Evolutionary conservation across 2,329 filamentous ascomycete species (phyloP), one percentile per base, ranked within the genome.

Genomic region (Colletotrichum paranaense): DNA sequence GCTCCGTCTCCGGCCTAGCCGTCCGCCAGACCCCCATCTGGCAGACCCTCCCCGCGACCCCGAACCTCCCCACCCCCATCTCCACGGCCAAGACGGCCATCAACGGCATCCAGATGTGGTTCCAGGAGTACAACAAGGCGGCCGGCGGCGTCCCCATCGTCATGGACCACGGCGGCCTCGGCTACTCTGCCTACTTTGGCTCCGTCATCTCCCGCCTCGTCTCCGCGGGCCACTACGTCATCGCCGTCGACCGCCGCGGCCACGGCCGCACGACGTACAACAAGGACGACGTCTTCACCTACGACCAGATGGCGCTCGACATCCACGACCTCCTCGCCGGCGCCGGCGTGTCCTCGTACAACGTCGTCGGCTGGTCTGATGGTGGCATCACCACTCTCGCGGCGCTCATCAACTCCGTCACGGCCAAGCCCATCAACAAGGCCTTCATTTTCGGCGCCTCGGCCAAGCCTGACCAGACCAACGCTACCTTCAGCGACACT

Each of bases 291-390:
- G 75, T 78, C 35, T 85, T 85, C 73, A 84, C 83, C 22, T 85
- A 79, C 66, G 78, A 81, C 14, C 76, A 80, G 70, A 84, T 84
- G 74, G 82, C 82, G 24, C 69, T 76, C 28, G 83, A 86, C 53
- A 81, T 81, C 5, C 75, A 79, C 32, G 79, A 73, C 5, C 78
- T 82, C 55, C 79, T 85, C 4, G 76, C 78, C 6, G 52, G 76
- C 1, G 75, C 78, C 5, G 80, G 80, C 1, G 77, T 84, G 2
- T 67, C 58, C 4, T 67, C 76, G 66, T 82, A 82, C 74, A 78
- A 80, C 68, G 79, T 82, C 30, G 81, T 85, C 5, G 83, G 83
- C 30, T 85, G 83, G 84, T 84, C 82, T 9, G 84, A 86, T 66
- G 83, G 83, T 53, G 83, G 80, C 46, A 80, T 81, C 24, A 82